These are phyloP conservation scores for Sarcomyxa edulis DNA, from an alignment of 768 basidiomycete genomes.

Conservation along the genomic window DNA sequence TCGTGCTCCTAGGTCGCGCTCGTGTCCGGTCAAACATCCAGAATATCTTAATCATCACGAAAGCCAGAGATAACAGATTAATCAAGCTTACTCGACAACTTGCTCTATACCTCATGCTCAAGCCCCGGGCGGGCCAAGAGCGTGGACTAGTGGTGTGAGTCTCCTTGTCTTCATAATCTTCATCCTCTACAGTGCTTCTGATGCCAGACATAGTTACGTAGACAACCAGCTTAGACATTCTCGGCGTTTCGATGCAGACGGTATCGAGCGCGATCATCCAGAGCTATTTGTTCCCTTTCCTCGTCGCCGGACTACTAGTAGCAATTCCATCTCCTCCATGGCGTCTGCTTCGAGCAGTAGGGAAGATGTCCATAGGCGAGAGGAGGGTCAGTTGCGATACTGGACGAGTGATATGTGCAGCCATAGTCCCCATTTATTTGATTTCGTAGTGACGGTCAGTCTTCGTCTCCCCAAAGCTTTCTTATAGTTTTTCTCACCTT, in stretches of 20 bases:
- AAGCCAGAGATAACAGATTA: conserved; percentile 93
- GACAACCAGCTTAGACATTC: conserved; percentile 87
- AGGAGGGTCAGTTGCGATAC: conserved; percentile 91
- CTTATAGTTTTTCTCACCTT: conserved; percentile 8
- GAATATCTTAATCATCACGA: conserved; percentile 91
- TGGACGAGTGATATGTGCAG: conserved; percentile 98
- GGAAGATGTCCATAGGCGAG: conserved; percentile 36
- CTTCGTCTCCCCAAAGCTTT: not conserved
- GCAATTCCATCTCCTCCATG: conserved; percentile 53
- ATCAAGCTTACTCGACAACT: conserved; percentile 93
- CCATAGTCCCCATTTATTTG: conserved; percentile 85
- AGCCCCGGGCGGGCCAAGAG: conserved; percentile 52
- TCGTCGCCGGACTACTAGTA: conserved; percentile 68
- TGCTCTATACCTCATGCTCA: conserved; percentile 93
- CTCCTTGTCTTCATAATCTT: conserved; percentile 11
- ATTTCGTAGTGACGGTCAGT: conserved; percentile 94
- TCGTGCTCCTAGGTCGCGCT: conserved; percentile 65
- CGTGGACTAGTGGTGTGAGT: conserved; percentile 85
- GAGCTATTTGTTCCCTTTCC: conserved; percentile 81
- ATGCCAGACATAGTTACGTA: conserved; percentile 63
- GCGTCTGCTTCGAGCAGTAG: conserved; percentile 38
- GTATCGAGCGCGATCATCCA: conserved; percentile 82
- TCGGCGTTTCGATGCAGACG: conserved; percentile 89
- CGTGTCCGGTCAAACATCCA: conserved; percentile 90
- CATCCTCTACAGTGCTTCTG: no score